These are phyloP conservation scores for Oryza longistaminata DNA, from an alignment of 176 grass and related monocot genomes.

Conservation along the genomic window DNA sequence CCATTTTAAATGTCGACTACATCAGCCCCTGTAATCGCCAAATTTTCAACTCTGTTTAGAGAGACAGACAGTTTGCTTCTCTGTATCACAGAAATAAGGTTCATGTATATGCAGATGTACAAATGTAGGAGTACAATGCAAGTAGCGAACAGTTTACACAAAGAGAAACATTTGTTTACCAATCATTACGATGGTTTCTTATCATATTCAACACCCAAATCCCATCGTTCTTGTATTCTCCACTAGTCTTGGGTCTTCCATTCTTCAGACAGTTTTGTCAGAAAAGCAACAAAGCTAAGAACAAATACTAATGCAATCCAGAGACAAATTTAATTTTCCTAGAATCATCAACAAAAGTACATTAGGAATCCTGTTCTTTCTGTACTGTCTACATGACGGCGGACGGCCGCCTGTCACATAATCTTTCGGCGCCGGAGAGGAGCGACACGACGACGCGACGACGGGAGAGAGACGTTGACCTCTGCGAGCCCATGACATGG, in stretches of 20 bases:
- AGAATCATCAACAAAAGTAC: neutral
- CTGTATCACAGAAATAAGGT: neutral
- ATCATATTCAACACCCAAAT: neutral
- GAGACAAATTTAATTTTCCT: neutral
- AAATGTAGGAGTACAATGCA: neutral
- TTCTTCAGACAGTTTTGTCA: neutral
- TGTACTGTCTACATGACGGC: neutral
- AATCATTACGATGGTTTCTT: neutral
- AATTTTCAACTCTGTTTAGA: neutral
- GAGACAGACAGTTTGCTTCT: neutral
- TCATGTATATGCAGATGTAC: neutral
- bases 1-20: neutral
- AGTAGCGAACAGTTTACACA: neutral
- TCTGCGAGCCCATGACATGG: neutral
- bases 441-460: neutral
- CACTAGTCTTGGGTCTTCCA: neutral
- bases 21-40: neutral
- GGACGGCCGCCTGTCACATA: neutral
- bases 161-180: neutral
- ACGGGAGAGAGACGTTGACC: neutral
- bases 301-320: neutral
- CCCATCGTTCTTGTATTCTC: neutral
- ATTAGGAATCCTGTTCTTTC: neutral
- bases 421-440: slow-evolving; percentile 7
- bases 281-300: neutral